Percentiles rank a stretch among this genome's conserved stretches.
These are phyloP conservation scores for Geosmithia morbida DNA, from an alignment of 2,329 filamentous ascomycete genomes.

Conservation along the genomic window DNA sequence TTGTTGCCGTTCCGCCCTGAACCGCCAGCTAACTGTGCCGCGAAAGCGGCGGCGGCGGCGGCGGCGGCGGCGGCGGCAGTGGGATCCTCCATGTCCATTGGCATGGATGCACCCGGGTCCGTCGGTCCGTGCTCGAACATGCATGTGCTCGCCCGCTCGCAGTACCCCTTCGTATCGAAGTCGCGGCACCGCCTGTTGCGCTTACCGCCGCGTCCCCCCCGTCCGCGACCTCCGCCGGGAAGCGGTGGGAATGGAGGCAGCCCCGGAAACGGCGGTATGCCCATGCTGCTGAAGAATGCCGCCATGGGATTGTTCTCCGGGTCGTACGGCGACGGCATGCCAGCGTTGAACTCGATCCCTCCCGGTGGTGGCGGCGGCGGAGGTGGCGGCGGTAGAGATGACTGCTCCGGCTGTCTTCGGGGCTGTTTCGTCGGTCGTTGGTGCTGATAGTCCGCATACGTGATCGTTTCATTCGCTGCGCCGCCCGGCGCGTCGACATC, in stretches of 20 bases:
- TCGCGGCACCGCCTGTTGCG: conserved; percentile 45
- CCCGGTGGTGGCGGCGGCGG: too few relatives aligned
- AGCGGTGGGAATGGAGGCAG: conserved; percentile 22
- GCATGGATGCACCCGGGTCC: neutral
- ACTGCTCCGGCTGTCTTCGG: neutral
- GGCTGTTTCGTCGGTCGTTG: conserved; percentile 1
- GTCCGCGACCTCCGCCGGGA: neutral
- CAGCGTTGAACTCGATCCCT: too few relatives aligned
- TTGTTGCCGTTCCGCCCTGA: too few relatives aligned
- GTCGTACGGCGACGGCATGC: conserved; percentile 30
- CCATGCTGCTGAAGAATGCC: conserved; percentile 35
- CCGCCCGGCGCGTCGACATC: conserved; percentile 5
- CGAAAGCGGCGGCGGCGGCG: too few relatives aligned
- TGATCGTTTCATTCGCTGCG: neutral
- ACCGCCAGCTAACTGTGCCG: too few relatives aligned
- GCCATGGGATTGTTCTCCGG: conserved; percentile 46
- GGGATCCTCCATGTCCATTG: neutral
- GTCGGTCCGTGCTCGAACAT: conserved; percentile 49
- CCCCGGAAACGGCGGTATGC: conserved; percentile 27
- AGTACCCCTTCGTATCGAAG: conserved; percentile 61
- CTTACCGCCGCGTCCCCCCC: conserved; percentile 10
- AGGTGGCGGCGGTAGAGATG: neutral
- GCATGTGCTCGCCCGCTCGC: conserved; percentile 51
- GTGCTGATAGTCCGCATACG: neutral
- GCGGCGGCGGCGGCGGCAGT: too few relatives aligned